Conservation (phyloP, 768 basidiomycete genomes). For the Austroboletus festivus region DNA sequence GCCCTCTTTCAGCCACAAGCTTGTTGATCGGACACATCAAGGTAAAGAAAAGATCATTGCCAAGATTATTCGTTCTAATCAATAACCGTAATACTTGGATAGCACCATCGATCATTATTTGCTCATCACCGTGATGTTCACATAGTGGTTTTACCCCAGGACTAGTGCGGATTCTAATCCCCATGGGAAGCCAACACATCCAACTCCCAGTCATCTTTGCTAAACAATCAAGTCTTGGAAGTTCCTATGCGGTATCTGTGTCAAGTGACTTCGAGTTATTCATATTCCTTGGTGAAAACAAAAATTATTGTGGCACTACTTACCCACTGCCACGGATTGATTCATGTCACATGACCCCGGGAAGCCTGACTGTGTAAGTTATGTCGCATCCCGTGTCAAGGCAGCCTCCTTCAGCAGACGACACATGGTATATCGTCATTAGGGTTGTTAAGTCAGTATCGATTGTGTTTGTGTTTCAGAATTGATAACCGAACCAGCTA, state of each 20-base stretch:
- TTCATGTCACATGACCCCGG: too few relatives aligned
- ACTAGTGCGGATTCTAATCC: not conserved
- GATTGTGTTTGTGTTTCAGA: too few relatives aligned
- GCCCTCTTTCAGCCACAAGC: not conserved
- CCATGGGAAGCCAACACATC: not conserved
- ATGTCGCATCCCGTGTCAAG: too few relatives aligned
- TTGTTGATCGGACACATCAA: slow-evolving; percentile 18
- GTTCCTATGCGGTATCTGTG: not conserved
- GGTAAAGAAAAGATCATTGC: slow-evolving; percentile 4
- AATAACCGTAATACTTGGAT: slow-evolving; percentile 7
- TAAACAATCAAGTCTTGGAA: not conserved
- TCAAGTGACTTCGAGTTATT: not conserved
- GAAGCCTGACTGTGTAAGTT: too few relatives aligned
- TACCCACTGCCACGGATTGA: too few relatives aligned
- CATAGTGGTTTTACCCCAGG: slow-evolving; percentile 10
- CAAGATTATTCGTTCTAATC: not conserved
- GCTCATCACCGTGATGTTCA: slow-evolving; percentile 18
- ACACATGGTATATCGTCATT: too few relatives aligned
- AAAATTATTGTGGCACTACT: not conserved
- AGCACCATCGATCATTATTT: slow-evolving; percentile 21
- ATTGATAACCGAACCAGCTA: too few relatives aligned
- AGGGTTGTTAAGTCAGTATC: too few relatives aligned
- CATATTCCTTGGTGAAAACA: not conserved
- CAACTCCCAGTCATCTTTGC: slow-evolving; percentile 17
- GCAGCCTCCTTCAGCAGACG: too few relatives aligned